Evolutionary conservation across 257 asterid genomes (phyloP), one percentile per base, ranked within the genome.

Genomic region (Fraxinus quadrangulata): DNA sequence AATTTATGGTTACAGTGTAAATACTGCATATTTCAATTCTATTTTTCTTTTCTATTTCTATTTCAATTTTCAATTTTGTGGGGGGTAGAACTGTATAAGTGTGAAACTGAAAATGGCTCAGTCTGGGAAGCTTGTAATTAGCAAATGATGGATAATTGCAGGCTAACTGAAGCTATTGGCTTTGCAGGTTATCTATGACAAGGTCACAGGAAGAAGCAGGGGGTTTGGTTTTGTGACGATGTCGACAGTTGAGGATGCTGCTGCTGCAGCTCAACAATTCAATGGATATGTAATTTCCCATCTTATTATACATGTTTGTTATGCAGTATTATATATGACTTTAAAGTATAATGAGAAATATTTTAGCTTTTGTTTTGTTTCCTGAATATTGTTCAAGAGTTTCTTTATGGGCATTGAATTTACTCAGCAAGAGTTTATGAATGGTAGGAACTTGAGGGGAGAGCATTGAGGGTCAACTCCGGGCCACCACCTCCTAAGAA

Each of bases 201-300:
- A 89, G 85, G 21, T 39, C 6, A 63, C 96, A 0, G 99, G 97
- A 81, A 88, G 96, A 82, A 95, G 99, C 79, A 84, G 96, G 81
- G 99, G 99, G 11, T 95, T 91, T 61, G 99, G 96, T 73, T 95
- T 92, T 66, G 98, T 95, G 79, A 93, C 99, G 8, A 95, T 93
- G 98, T 88, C 98, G 39, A 49, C 92, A 9, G 77, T 74, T 10
- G 85, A 90, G 82, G 99, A 89, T 84, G 96, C 81, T 67, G 87
- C 84, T 81, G 96, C 94, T 26, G 98, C 97, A 19, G 91, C 77
- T 65, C 87, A 84, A 75, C 93, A 89, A 75, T 89, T 93, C 85
- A 81, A 95, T 81, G 97, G 96, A 81, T 91, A 89, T 79, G 99
- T 95, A 89, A 89, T 86, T 75, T 79, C 67, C 80, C 63, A 33